A percentile compares a stretch with the other conserved stretches of the same genome.
phyloP scores from a whole-genome alignment of 1,284 basidiomycete genomes.

The Xerocomus minutiporus region DNA sequence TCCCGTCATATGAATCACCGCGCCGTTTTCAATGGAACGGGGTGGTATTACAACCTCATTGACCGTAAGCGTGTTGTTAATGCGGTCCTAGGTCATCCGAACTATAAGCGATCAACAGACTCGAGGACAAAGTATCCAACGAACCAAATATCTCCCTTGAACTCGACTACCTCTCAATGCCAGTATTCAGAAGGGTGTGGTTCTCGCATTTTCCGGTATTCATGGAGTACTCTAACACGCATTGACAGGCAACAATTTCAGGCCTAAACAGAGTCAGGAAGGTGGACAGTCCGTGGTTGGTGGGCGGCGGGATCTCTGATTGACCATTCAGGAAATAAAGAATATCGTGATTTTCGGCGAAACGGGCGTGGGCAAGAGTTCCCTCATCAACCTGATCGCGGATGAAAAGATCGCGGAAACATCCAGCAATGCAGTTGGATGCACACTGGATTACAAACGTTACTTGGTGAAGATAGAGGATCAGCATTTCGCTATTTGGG shows the following conservation, averaged over 20 bases:
- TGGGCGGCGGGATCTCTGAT: background rate
- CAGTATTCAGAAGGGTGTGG: conserved; percentile 9
- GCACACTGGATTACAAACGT: conserved; percentile 18
- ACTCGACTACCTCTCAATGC: conserved; percentile 2
- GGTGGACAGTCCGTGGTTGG: conserved; percentile 9
- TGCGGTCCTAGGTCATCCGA: conserved; percentile 8
- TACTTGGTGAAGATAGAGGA: conserved; percentile 16
- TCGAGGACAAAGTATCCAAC: background rate
- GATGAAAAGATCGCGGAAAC: conserved; percentile 16
- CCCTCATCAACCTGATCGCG: conserved; percentile 28
- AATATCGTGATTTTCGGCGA: conserved; percentile 32
- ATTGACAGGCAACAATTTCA: conserved; percentile 5
- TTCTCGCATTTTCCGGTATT: background rate
- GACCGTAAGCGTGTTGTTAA: conserved; percentile 6
- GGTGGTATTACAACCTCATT: background rate
- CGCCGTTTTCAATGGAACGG: background rate
- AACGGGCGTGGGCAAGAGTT: conserved; percentile 30
- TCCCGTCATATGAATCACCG: conserved; percentile 2
- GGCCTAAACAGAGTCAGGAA: conserved; percentile 4
- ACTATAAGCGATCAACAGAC: conserved; percentile 12
- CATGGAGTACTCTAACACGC: conserved; percentile 6
- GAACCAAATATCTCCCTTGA: background rate
- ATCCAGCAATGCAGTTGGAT: conserved; percentile 25
- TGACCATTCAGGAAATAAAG: conserved; percentile 11
- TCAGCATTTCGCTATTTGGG: conserved; percentile 23